Base-by-base conservation (phyloP, 1,284 basidiomycete genomes). In the Phellopilus nigrolimitatus region DNA sequence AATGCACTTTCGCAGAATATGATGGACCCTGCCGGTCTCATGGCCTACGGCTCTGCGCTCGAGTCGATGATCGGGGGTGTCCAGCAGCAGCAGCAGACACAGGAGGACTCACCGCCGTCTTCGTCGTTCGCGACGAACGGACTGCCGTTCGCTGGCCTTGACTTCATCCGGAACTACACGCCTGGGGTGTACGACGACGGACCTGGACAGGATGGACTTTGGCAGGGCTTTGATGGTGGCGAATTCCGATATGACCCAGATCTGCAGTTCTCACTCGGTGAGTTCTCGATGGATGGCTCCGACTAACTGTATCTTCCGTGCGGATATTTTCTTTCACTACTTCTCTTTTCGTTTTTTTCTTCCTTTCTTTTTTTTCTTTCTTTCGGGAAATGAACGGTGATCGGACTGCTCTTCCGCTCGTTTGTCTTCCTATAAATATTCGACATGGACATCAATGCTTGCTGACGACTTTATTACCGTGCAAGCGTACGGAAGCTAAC, bases 121-220 rank as follows among this genome's bases (percentile, higher is more conserved):
- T 68, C 80, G 21, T 74, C 76, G 3, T 88, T 88, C 62, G 72
- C 78, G 55, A 78, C 79, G 4, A 71, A 80, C 25, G 87, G 88
- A 25, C 70, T 90, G 24, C 88, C 88, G 0, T 90, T 90, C 71
- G 76, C 80, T 36, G 88, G 86, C 13, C 71, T 90, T 37, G 88
- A 91, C 59, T 90, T 78, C 60, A 82, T 90, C 59, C 79, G 84
- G 56, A 89, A 86, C 60, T 88, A 84, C 62, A 75, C 72, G 57
- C 60, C 72, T 7, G 68, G 67, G 7, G 68, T 71, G 36, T 73
- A 70, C 58, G 61, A 70, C 49, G 70, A 70, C 55, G 71, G 74
- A 43, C 80, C 80, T 55, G 71, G 74, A 43, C 80, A 81, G 62
- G 84, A 85, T 59, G 71, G 74, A 25, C 67, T 84, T 39, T 88